These are phyloP conservation scores for Fragaria nilgerrensis DNA, from an alignment of 306 rosid species.

Conservation along the genomic window DNA sequence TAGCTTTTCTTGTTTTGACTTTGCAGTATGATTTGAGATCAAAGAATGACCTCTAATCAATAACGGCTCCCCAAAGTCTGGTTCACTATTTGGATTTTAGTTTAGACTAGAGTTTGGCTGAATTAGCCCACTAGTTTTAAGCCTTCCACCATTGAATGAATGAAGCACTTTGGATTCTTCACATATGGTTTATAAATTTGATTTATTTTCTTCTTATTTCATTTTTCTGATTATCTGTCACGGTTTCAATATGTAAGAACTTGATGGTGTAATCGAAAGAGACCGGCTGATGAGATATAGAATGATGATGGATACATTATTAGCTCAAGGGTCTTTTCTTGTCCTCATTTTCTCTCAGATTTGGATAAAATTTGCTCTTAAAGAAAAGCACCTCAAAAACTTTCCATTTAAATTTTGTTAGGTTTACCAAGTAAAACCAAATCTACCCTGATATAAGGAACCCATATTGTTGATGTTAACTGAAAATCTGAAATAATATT, in stretches of 20 bases:
- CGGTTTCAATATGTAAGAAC: neutral
- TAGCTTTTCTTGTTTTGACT: slow-evolving; percentile 14
- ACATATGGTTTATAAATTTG: neutral
- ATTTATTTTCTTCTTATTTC: neutral
- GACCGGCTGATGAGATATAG: slow-evolving; percentile 12
- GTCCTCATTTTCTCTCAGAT: neutral
- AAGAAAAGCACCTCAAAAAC: neutral
- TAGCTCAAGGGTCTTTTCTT: neutral
- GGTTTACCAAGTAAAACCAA: neutral
- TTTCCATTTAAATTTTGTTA: neutral
- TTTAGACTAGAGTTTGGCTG: slow-evolving; percentile 20
- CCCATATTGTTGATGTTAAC: neutral
- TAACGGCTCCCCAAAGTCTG: slow-evolving; percentile 8
- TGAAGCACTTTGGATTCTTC: neutral
- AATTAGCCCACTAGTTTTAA: slow-evolving; percentile 17
- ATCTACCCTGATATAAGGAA: neutral
- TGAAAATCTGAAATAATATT: neutral
- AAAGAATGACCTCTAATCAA: neutral
- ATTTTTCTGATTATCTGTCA: neutral
- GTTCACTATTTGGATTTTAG: neutral
- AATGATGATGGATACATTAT: slow-evolving; percentile 11
- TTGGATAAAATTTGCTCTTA: neutral
- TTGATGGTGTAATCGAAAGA: slow-evolving; percentile 2
- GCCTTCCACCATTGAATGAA: neutral
- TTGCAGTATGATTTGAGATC: neutral